Evolutionary conservation across 805 yeast genomes (phyloP), one percentile per base, ranked within the genome.

Genomic region (Monosporozyma aerobia): DNA sequence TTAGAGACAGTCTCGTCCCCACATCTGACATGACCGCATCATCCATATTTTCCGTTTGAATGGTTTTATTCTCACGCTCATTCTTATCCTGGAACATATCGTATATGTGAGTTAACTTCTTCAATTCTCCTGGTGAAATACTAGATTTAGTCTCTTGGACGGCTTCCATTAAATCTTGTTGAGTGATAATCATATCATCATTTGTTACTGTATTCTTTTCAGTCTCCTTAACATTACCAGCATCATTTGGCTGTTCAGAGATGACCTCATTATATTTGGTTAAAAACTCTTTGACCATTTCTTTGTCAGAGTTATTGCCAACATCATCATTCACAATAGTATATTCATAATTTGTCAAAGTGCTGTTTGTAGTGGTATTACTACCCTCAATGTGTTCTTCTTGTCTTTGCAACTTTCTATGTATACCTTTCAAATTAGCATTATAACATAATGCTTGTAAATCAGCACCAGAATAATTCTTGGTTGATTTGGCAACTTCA

Each of bases 401-500:
- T 30, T 22, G 5, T 43, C 5, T 9, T 29, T 41, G 19, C 27
- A 90, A 77, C 57, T 78, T 82, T 37, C 80, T 77, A 63, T 87
- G 94, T 5, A 86, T 90, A 13, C 96, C 95, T 59, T 83, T 84
- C 64, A 92, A 74, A 66, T 90, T 89, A 0, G 97, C 96, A 68
- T 89, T 94, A 68, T 90, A 92, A 43, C 90, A 83, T 48, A 92
- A 68, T 0, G 97, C 97, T 69, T 90, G 98, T 64, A 92, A 72
- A 69, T 92, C 99, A 0, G 99, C 99, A 14, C 97, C 97, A 13
- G 97, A 86, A 60, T 78, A 90, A 0, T 97, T 96, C 0, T 76
- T 80, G 0, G 96, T 82, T 3, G 64, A 57, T 10, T 61, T 57
- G 0, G 95, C 90, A 48, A 89, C 69, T 5, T 65, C 71, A 1